Base-by-base conservation (phyloP, 345 rosid genomes). In the Tarenaya hassleriana region DNA sequence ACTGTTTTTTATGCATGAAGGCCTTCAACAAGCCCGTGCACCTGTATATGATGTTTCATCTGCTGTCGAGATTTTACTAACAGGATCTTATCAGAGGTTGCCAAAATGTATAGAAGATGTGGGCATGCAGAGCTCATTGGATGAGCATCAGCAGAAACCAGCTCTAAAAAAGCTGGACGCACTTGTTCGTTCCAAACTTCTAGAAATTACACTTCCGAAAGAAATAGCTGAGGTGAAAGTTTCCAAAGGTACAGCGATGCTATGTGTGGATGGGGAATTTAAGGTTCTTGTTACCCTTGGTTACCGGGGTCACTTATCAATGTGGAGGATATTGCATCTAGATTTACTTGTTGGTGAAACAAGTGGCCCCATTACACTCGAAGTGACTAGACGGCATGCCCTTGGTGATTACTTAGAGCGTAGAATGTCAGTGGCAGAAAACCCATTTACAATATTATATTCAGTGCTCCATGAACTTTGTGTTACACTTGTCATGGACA, bases 371-470 rank as follows among this genome's bases (percentile, higher is more conserved):
- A 82, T 83, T 50, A 80, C 82, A 62, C 62, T 94, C 55, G 99
- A 88, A 66, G 78, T 78, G 64, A 64, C 68, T 24, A 82, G 89
- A 33, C 69, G 84, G 62, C 95, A 86, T 70, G 68, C 58, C 34
- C 92, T 94, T 49, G 97, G 97, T 31, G 99, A 94, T 80, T 89
- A 94, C 74, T 71, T 83, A 55, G 99, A 94, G 74, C 95, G 99
- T 55, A 64, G 99, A 67, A 94, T 88, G 99, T 86, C 90, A 4
- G 78, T 74, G 45, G 78, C 92, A 35, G 95, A 88, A 41, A 80
- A 84, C 71, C 99, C 99, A 40, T 86, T 94, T 47, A 32, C 47
- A 15, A 82, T 75, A 43, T 69, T 94, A 18, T 83, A 94, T 58
- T 66, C 94, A 7, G 75, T 94, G 49, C 89, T 94, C 31, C 97